Percentiles rank a stretch among this genome's conserved stretches.
These are phyloP conservation scores for Ophioceras dolichostomum DNA, from an alignment of 2,329 filamentous ascomycete genomes.

Conservation along the genomic window DNA sequence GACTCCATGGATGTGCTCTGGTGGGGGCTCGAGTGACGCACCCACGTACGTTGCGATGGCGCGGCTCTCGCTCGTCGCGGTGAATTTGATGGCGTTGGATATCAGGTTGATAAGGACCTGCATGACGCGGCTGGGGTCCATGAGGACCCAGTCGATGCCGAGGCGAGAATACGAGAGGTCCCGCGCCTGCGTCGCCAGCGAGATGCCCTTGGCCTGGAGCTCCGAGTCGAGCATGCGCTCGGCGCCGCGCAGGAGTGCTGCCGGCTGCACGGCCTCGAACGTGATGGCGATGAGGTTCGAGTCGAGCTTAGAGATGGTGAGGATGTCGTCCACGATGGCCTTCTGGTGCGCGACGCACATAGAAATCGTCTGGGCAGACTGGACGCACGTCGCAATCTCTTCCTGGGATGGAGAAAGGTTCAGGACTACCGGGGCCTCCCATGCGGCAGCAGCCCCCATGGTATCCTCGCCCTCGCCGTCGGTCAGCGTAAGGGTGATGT, in stretches of 20 bases:
- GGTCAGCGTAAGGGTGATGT: constrained; percentile 24
- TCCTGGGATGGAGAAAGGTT: constrained; percentile 15
- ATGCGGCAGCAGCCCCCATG: background rate
- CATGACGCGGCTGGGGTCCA: constrained; percentile 44
- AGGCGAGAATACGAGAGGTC: constrained; percentile 30
- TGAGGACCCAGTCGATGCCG: constrained; percentile 39
- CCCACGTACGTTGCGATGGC: constrained; percentile 36
- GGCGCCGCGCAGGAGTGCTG: constrained; percentile 37
- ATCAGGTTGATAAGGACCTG: constrained; percentile 48
- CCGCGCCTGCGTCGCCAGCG: constrained; percentile 34
- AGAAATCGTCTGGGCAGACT: constrained; percentile 43
- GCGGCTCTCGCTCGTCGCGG: constrained; percentile 15
- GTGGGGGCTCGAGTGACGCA: constrained; percentile 29
- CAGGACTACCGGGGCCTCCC: background rate
- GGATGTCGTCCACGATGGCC: constrained; percentile 33
- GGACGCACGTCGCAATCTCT: constrained; percentile 32
- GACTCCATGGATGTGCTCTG: too few species aligned
- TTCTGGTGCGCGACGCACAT: constrained; percentile 46
- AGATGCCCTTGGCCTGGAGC: constrained; percentile 40
- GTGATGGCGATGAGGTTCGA: constrained; percentile 43
- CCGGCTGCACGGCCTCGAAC: constrained; percentile 37
- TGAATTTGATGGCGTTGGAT: constrained; percentile 52
- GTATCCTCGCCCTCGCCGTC: constrained; percentile 12
- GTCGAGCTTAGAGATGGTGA: constrained; percentile 39
- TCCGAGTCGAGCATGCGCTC: constrained; percentile 48